Evolutionary conservation across 108 stramenopile genomes (phyloP).

Genomic region (Cyclostephanos invisitatus): DNA sequence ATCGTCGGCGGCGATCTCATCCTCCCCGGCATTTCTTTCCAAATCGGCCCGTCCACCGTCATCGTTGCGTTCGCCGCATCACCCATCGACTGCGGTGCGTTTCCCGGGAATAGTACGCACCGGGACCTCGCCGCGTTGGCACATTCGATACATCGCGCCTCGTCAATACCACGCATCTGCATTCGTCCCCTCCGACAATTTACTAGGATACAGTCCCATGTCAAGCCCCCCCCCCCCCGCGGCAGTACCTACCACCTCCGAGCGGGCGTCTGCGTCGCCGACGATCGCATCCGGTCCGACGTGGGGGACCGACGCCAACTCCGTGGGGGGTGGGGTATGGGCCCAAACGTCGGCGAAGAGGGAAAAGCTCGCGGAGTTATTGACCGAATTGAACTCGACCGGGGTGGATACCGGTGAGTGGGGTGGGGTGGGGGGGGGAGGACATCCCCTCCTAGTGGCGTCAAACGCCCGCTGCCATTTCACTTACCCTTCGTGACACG

Average conservation of each 20-base stretch:
- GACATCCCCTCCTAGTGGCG: no score
- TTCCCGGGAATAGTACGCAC: neutral
- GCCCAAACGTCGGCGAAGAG: constrained; percentile 85
- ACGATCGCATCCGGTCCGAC: constrained; percentile 36
- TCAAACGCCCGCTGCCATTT: neutral
- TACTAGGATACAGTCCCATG: constrained; percentile 82
- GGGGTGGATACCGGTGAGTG: constrained; percentile 44
- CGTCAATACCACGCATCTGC: constrained; percentile 2
- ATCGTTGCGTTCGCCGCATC: neutral
- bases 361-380: constrained; percentile 77
- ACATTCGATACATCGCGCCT: no score
- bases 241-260: constrained; percentile 18
- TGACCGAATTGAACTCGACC: constrained; percentile 46
- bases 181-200: constrained; percentile 55
- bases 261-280: neutral
- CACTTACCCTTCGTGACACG: neutral
- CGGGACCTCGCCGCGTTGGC: neutral
- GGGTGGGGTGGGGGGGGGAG: no score
- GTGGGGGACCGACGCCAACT: constrained; percentile 57
- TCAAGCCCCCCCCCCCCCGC: constrained; percentile 39
- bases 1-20: constrained; percentile 1
- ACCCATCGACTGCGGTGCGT: neutral
- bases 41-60: neutral
- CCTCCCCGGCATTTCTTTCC: neutral
- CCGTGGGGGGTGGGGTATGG: constrained; percentile 86